phyloP scores from a whole-genome alignment of 2,329 filamentous ascomycete species.

The Metarhizium humberi region DNA sequence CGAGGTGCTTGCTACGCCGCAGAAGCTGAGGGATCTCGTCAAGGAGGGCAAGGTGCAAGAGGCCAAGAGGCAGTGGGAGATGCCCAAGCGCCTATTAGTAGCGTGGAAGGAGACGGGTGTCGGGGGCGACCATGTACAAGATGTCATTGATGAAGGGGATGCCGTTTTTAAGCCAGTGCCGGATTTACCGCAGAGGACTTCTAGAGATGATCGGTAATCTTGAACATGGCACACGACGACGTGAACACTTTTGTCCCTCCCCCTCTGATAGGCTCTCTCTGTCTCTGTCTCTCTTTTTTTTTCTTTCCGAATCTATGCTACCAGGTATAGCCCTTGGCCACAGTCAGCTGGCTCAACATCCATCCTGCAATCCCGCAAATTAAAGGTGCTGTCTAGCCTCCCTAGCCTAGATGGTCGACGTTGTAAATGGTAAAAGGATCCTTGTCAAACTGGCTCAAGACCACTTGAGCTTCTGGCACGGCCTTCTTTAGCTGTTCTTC shows the following conservation, averaged over 20 bases:
- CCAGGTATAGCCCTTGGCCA: no score
- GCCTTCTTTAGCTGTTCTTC: constrained; percentile 46
- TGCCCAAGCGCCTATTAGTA: constrained; percentile 40
- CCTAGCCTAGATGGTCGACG: constrained; percentile 26
- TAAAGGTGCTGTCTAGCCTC: background rate
- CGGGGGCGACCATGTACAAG: constrained; percentile 44
- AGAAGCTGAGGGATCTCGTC: constrained; percentile 47
- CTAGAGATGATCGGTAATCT: constrained; percentile 9
- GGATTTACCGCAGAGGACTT: constrained; percentile 6
- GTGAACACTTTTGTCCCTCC: no score
- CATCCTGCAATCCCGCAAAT: no score
- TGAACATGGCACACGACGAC: background rate
- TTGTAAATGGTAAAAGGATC: constrained; percentile 81
- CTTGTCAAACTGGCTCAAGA: constrained; percentile 69
- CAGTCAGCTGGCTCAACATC: no score
- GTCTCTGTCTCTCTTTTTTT: no score
- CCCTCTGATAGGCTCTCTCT: no score
- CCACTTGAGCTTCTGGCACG: constrained; percentile 45
- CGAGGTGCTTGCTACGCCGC: constrained; percentile 54
- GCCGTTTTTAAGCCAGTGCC: constrained; percentile 28
- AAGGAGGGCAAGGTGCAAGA: constrained; percentile 50
- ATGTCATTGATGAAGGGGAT: constrained; percentile 44
- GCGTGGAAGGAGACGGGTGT: constrained; percentile 45
- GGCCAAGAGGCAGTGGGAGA: constrained; percentile 48
- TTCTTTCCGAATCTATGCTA: no score